Conservation (phyloP, 2,329 filamentous ascomycete species). For the Davidsoniella eucalypti region DNA sequence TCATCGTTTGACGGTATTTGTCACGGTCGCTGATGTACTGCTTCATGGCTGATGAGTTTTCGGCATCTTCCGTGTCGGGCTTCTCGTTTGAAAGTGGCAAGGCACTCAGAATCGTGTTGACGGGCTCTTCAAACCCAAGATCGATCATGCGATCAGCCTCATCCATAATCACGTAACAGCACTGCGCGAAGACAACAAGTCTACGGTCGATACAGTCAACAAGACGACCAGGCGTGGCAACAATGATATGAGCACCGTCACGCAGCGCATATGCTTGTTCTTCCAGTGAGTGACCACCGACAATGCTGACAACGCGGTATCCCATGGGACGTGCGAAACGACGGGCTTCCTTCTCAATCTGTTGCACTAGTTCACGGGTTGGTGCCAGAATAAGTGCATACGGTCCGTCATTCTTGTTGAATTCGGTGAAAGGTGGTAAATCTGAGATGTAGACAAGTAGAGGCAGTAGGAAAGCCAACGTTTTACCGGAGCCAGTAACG, state of each 20-base stretch:
- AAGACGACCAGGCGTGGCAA: slow-evolving; percentile 92
- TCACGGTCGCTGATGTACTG: slow-evolving; percentile 57
- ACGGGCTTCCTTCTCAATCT: slow-evolving; percentile 84
- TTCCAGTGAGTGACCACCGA: slow-evolving; percentile 92
- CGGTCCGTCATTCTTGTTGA: slow-evolving; percentile 83
- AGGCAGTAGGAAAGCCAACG: slow-evolving; percentile 82
- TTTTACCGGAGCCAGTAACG: slow-evolving; percentile 96
- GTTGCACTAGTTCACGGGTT: slow-evolving; percentile 91
- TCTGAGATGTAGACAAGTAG: slow-evolving; percentile 89
- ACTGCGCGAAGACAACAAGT: slow-evolving; percentile 82
- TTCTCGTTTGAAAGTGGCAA: slow-evolving; percentile 88
- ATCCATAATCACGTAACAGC: slow-evolving; percentile 98
- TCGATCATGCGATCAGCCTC: slow-evolving; percentile 99
- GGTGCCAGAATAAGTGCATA: slow-evolving; percentile 96
- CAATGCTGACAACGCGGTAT: slow-evolving; percentile 89
- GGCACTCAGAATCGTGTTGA: slow-evolving; percentile 93
- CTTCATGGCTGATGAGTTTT: slow-evolving; percentile 73
- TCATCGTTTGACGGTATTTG: slow-evolving; percentile 94
- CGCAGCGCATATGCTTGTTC: slow-evolving; percentile 82
- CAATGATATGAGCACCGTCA: slow-evolving; percentile 91
- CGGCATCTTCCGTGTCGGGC: slow-evolving; percentile 81
- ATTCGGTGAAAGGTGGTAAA: slow-evolving; percentile 66
- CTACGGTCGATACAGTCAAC: slow-evolving; percentile 93
- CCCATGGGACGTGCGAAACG: slow-evolving; percentile 85
- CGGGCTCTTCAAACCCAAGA: slow-evolving; percentile 89